These are phyloP conservation scores for Phaffia australis DNA, from an alignment of 768 basidiomycete genomes.

Conservation along the genomic window DNA sequence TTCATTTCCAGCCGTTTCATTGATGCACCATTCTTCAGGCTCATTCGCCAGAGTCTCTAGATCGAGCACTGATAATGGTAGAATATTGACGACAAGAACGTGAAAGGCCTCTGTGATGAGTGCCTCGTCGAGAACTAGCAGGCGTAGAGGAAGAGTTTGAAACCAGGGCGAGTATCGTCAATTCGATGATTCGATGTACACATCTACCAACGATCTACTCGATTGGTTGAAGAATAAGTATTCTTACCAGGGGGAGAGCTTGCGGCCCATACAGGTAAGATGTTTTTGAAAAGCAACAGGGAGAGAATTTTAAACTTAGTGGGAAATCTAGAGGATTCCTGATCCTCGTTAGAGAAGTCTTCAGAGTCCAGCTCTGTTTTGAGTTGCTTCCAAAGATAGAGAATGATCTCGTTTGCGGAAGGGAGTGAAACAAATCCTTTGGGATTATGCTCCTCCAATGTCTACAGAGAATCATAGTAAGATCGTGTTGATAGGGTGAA, in stretches of 20 bases:
- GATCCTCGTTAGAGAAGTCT: no score
- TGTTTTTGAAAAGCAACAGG: background rate
- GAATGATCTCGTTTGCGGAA: conserved; percentile 5
- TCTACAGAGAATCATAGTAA: background rate
- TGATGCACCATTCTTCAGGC: conserved; percentile 23
- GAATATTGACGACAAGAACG: conserved; percentile 7
- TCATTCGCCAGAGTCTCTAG: conserved; percentile 18
- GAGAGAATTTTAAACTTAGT: conserved; percentile 6
- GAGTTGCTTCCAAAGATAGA: background rate
- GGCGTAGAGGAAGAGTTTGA: background rate
- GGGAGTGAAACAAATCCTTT: conserved; percentile 13
- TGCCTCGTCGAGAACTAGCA: background rate
- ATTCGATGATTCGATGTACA: background rate
- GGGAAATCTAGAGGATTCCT: no score
- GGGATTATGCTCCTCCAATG: background rate
- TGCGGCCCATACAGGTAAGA: background rate
- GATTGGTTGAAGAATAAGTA: background rate
- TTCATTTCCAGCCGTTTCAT: conserved; percentile 13
- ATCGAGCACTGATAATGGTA: conserved; percentile 9
- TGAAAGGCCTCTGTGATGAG: conserved; percentile 20
- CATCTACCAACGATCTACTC: background rate
- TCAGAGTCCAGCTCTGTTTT: background rate
- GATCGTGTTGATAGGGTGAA: no score
- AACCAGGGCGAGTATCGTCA: background rate
- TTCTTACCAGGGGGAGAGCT: background rate